phyloP scores from a whole-genome alignment of 2,329 filamentous ascomycete species.

The Botrytis sinoallii region DNA sequence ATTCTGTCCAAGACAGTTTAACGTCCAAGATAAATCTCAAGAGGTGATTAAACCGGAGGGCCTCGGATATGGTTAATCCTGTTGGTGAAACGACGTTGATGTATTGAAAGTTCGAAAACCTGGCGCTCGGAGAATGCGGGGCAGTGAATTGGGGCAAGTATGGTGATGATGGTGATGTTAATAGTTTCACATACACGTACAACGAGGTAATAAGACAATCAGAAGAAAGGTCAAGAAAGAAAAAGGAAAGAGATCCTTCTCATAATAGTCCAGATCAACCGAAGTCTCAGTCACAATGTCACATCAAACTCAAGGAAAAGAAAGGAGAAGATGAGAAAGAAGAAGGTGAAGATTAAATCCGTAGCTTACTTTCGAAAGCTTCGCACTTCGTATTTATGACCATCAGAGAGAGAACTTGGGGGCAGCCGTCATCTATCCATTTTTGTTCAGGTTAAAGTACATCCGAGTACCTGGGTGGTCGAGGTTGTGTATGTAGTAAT shows the following conservation, averaged over 20 bases:
- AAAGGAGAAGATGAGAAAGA: neutral
- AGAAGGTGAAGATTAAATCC: neutral
- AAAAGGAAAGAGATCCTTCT: neutral
- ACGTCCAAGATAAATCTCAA: neutral
- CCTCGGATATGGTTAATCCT: neutral
- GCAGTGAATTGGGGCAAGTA: neutral
- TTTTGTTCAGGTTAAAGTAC: neutral
- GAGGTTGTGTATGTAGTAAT: neutral
- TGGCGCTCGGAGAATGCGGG: neutral
- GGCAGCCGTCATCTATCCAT: neutral
- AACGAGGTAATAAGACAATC: neutral
- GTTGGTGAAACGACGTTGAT: slow-evolving; percentile 7
- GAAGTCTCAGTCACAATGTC: neutral
- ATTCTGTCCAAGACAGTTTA: neutral
- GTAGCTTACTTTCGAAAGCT: neutral
- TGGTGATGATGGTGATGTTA: neutral
- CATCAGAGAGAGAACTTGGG: neutral
- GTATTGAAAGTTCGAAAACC: neutral
- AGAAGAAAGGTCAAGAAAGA: neutral
- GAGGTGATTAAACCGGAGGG: neutral
- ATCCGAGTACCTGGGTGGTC: neutral
- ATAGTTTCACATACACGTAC: neutral
- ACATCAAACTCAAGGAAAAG: neutral
- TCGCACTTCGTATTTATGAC: neutral
- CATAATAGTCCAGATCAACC: neutral